Evolutionary conservation across 2,329 filamentous ascomycete species (phyloP).

Genomic region (Diaporthe capsici): DNA sequence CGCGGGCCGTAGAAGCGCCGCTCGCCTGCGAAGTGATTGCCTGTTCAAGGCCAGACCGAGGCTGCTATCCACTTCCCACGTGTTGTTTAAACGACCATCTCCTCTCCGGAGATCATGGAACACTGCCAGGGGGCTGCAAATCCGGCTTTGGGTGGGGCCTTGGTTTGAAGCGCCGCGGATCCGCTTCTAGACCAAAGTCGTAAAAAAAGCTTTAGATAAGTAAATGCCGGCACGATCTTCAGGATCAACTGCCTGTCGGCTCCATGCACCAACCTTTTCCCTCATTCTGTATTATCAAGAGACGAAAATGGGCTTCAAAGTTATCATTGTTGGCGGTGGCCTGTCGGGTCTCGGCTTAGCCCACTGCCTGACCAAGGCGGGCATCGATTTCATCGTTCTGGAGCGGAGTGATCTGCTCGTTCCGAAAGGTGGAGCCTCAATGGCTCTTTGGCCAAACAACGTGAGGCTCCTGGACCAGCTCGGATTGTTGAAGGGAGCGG

Average conservation of each 20-base stretch:
- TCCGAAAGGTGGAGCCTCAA: constrained; percentile 44
- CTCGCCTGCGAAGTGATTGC: constrained; percentile 11
- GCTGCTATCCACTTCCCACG: constrained; percentile 24
- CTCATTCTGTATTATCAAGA: neutral
- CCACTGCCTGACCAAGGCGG: constrained; percentile 49
- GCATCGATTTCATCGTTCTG: constrained; percentile 50
- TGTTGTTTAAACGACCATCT: constrained; percentile 20
- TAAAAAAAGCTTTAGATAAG: constrained; percentile 25
- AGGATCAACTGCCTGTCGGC: neutral
- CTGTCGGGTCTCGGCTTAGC: constrained; percentile 49
- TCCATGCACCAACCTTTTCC: neutral
- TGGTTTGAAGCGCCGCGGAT: constrained; percentile 8
- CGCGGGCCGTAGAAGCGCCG: constrained; percentile 3
- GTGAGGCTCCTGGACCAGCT: constrained; percentile 49
- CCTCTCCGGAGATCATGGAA: constrained; percentile 31
- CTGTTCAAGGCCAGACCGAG: constrained; percentile 16
- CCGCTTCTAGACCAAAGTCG: constrained; percentile 1
- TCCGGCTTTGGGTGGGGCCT: constrained; percentile 2
- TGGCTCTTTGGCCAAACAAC: constrained; percentile 47
- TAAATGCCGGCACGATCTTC: neutral
- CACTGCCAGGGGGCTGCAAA: constrained; percentile 20
- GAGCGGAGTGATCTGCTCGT: constrained; percentile 46
- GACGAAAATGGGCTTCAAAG: constrained; percentile 41
- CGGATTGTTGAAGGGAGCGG: constrained; percentile 45
- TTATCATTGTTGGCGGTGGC: constrained; percentile 51